phyloP scores from a whole-genome alignment of 2,329 filamentous ascomycete genomes.

The Didymella segeticola region DNA sequence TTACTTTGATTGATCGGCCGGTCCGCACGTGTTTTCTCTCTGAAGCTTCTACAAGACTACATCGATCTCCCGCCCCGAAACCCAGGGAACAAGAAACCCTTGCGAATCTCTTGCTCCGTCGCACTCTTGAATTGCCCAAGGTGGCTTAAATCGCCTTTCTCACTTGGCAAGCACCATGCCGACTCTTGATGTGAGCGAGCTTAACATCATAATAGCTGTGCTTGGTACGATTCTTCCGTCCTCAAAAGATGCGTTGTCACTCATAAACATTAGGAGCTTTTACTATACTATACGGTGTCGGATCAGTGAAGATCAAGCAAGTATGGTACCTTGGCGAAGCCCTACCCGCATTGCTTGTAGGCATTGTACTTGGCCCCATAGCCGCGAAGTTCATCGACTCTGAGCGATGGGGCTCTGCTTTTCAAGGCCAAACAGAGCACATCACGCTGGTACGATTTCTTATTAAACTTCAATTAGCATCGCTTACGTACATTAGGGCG shows the following conservation, averaged over 20 bases:
- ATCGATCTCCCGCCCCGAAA: too few relatives aligned
- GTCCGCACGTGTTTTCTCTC: neutral
- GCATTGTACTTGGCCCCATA: constrained; percentile 62
- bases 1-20: neutral
- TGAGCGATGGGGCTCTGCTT: constrained; percentile 48
- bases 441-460: constrained; percentile 52
- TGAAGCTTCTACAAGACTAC: too few relatives aligned
- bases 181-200: constrained; percentile 58
- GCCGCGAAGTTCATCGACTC: constrained; percentile 60
- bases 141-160: too few relatives aligned
- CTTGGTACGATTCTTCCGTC: constrained; percentile 45
- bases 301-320: constrained; percentile 61
- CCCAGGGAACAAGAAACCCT: too few relatives aligned
- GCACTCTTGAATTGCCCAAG: too few relatives aligned
- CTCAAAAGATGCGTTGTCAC: neutral
- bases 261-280: constrained; percentile 51
- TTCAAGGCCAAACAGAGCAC: constrained; percentile 43
- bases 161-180: constrained; percentile 51
- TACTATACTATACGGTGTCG: constrained; percentile 57
- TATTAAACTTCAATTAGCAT: neutral
- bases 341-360: constrained; percentile 57
- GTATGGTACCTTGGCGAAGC: constrained; percentile 64
- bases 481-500: constrained; percentile 40
- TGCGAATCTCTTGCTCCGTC: too few relatives aligned
- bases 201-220: constrained; percentile 60